Evolutionary conservation across 495 filamentous ascomycete species (phyloP).

Genomic region (Talaromyces stipitatus): DNA sequence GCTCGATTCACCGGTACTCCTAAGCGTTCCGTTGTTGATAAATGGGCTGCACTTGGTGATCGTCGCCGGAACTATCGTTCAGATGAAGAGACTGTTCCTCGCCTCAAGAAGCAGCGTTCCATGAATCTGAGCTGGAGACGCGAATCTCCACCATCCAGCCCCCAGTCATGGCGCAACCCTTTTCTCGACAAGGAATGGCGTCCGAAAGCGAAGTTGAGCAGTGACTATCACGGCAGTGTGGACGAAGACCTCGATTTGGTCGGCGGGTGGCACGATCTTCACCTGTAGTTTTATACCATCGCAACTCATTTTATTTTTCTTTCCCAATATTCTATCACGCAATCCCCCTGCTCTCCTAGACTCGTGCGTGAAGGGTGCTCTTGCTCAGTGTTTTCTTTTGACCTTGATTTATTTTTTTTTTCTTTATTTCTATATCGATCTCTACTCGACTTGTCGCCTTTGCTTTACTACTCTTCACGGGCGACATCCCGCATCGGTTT

Average conservation of each 20-base stretch:
- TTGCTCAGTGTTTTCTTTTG: slow-evolving; percentile 1
- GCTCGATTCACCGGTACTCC: slow-evolving; percentile 45
- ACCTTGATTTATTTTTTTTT: slow-evolving; percentile 4
- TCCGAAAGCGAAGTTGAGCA: slow-evolving; percentile 27
- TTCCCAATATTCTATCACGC: neutral
- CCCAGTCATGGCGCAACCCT: slow-evolving; percentile 30
- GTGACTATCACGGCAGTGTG: slow-evolving; percentile 46
- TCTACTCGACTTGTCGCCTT: neutral
- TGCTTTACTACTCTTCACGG: neutral
- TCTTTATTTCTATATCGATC: neutral
- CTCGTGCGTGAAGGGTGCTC: neutral
- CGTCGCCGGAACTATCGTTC: slow-evolving; percentile 61
- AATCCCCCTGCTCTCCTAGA: slow-evolving; percentile 3
- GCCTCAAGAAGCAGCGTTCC: slow-evolving; percentile 30
- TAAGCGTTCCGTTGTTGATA: slow-evolving; percentile 56
- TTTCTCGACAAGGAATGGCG: slow-evolving; percentile 59
- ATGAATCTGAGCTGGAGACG: slow-evolving; percentile 32
- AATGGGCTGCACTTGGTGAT: slow-evolving; percentile 81
- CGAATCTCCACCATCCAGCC: slow-evolving; percentile 47
- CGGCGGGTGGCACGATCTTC: slow-evolving; percentile 72
- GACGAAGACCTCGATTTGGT: slow-evolving; percentile 81
- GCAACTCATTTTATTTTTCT: slow-evolving; percentile 6
- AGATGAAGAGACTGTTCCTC: slow-evolving; percentile 31
- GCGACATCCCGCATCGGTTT: slow-evolving; percentile 2
- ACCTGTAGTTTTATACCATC: slow-evolving; percentile 27